Conservation (phyloP, 2,329 filamentous ascomycete species). For the Trichoderma sp. region DNA sequence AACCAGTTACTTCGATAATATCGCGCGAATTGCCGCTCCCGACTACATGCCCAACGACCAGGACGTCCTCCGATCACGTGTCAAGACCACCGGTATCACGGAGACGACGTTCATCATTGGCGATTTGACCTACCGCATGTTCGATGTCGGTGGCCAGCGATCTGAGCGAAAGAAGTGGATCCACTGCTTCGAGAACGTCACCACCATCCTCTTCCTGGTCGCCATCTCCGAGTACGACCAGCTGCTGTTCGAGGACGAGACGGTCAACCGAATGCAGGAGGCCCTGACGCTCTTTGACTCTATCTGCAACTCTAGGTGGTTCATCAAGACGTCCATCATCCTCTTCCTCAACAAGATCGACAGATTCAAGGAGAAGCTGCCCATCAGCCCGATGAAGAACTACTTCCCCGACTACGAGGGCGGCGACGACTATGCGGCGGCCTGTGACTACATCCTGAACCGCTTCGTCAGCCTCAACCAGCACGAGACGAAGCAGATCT, state of each 20-base stretch:
- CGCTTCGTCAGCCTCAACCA: conserved; percentile 98
- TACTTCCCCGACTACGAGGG: conserved; percentile 93
- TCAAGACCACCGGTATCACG: conserved; percentile 97
- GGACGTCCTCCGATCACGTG: conserved; percentile 91
- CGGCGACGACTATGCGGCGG: conserved; percentile 90
- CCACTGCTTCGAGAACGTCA: conserved; percentile 98
- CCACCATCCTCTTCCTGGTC: conserved; percentile 92
- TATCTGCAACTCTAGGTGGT: conserved; percentile 87
- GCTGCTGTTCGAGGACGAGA: conserved; percentile 93
- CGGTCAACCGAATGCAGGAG: conserved; percentile 92
- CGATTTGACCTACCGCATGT: conserved; percentile 94
- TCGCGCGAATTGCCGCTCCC: conserved; percentile 83
- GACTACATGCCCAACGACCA: conserved; percentile 96
- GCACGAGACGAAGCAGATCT: conserved; percentile 99
- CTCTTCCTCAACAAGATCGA: conserved; percentile 91
- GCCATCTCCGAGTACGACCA: conserved; percentile 98
- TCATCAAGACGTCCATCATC: conserved; percentile 87
- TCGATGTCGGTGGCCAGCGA: conserved; percentile 93
- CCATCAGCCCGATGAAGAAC: conserved; percentile 80
- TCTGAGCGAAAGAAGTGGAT: conserved; percentile 99
- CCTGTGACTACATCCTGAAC: conserved; percentile 98
- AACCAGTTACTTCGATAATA: conserved; percentile 91
- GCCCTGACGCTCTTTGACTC: conserved; percentile 84
- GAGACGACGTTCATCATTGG: conserved; percentile 96
- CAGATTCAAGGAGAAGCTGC: conserved; percentile 83